Evolutionary conservation across 2,329 filamentous ascomycete genomes (phyloP).

Genomic region (Colletotrichum abscissum): DNA sequence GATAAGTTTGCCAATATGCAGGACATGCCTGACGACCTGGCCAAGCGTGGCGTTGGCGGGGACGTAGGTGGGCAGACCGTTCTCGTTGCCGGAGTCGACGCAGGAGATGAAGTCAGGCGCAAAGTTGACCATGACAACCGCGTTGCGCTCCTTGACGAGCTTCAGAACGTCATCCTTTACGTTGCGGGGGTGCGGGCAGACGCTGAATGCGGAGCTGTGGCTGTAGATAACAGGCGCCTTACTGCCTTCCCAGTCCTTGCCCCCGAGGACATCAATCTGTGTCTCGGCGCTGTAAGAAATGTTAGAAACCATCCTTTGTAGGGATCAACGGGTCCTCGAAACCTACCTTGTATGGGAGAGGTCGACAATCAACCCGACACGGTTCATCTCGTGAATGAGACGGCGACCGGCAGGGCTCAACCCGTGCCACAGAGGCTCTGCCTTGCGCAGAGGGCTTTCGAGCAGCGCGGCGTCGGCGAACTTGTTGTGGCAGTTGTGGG

Average conservation of each 20-base stretch:
- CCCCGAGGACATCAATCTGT: slow-evolving; percentile 84
- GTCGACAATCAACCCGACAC: slow-evolving; percentile 94
- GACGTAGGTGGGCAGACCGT: slow-evolving; percentile 76
- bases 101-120: slow-evolving; percentile 86
- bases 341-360: slow-evolving; percentile 73
- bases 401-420: slow-evolving; percentile 76
- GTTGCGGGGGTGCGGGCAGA: slow-evolving; percentile 92
- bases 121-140: slow-evolving; percentile 93
- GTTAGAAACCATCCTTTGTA: slow-evolving; percentile 8
- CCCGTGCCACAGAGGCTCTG: slow-evolving; percentile 74
- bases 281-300: slow-evolving; percentile 74
- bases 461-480: slow-evolving; percentile 87
- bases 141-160: slow-evolving; percentile 78
- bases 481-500: slow-evolving; percentile 92
- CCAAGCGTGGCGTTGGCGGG: slow-evolving; percentile 77
- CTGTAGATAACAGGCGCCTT: slow-evolving; percentile 88
- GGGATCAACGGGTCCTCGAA: neutral
- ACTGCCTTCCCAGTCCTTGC: slow-evolving; percentile 75
- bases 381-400: slow-evolving; percentile 90
- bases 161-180: slow-evolving; percentile 86
- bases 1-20: slow-evolving; percentile 83
- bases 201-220: slow-evolving; percentile 82
- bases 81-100: slow-evolving; percentile 64
- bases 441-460: slow-evolving; percentile 61
- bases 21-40: slow-evolving; percentile 84